Base-by-base conservation (phyloP, 768 basidiomycete genomes). In the Podaxis rugospora region DNA sequence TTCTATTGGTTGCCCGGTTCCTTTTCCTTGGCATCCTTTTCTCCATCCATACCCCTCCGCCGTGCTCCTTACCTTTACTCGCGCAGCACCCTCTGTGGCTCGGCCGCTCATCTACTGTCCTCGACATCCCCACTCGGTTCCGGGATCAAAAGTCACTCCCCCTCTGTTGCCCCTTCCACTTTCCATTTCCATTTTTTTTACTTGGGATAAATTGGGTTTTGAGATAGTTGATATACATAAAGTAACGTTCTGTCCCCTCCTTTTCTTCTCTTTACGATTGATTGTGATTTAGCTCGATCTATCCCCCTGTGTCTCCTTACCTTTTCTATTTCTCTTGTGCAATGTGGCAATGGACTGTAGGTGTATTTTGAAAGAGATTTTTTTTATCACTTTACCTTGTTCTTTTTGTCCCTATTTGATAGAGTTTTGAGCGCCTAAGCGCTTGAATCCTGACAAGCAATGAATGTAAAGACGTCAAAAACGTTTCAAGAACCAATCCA, bases 1-100 rank as follows among this genome's bases (percentile, higher is more conserved):
- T 42, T 35, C 6, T 51, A 10, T n/a, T 44, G 49, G 51, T 49
- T 21, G 44, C 44, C 21, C 27, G 13, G 11, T 66, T 52, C 67
- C 68, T 66, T 71, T 64, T 66, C 49, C 53, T 66, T 66, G 67
- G 67, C 42, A n/a, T 7, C 42, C 42, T 44, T n/a, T 40, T 40
- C 39, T 13, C 39, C 39, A 1, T n/a, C 14, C 39, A 13, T 40
- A n/a, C 39, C 39, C 28, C 28, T n/a, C 18, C 37, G 11, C 23
- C 42, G 16, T 5, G 14, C 27, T 47, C 36, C 44, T 36, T 35
- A n/a, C 53, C 18, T 16, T 14, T 36, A 3, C 4, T 32, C 18
- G 51, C 2, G 16, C 27, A 21, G 35, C 23, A 5, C 6, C 3
- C 14, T 53, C 28, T 10, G n/a, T 36, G 7, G 32, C 9, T 32